Evolutionary conservation across 2,329 filamentous ascomycete species (phyloP).

Genomic region (Chaetomium strumarium): DNA sequence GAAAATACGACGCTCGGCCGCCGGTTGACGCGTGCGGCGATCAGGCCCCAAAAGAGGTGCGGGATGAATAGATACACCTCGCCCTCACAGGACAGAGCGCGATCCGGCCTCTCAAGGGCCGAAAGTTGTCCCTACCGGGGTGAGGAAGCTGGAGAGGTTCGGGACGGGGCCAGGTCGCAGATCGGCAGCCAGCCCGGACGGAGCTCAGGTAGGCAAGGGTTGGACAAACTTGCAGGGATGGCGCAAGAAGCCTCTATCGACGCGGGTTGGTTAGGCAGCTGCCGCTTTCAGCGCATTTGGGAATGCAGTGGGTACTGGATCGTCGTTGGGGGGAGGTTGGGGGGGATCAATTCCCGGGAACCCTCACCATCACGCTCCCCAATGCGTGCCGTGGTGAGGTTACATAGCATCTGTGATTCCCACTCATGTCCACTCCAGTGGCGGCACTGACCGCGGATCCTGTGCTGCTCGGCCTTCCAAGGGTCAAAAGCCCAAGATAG

Average conservation of each 20-base stretch:
- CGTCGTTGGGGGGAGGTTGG: neutral
- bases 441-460: neutral
- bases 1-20: slow-evolving; percentile 16
- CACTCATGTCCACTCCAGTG: neutral
- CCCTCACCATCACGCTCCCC: slow-evolving; percentile 3
- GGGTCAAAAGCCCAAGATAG: too few relatives aligned
- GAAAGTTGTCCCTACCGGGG: neutral
- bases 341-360: neutral
- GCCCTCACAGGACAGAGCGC: neutral
- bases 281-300: slow-evolving; percentile 2
- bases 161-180: neutral
- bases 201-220: slow-evolving; percentile 1
- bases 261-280: slow-evolving; percentile 7
- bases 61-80: slow-evolving; percentile 3
- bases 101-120: neutral
- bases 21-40: slow-evolving; percentile 16
- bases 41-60: slow-evolving; percentile 18
- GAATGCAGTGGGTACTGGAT: neutral
- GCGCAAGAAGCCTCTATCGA: neutral
- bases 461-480: neutral
- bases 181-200: neutral
- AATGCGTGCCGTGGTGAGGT: slow-evolving; percentile 8
- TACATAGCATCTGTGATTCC: slow-evolving; percentile 11
- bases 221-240: neutral
- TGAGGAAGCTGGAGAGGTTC: neutral